Evolutionary conservation across 2,329 filamentous ascomycete genomes (phyloP).

Genomic region (Stylonectria norvegica): DNA sequence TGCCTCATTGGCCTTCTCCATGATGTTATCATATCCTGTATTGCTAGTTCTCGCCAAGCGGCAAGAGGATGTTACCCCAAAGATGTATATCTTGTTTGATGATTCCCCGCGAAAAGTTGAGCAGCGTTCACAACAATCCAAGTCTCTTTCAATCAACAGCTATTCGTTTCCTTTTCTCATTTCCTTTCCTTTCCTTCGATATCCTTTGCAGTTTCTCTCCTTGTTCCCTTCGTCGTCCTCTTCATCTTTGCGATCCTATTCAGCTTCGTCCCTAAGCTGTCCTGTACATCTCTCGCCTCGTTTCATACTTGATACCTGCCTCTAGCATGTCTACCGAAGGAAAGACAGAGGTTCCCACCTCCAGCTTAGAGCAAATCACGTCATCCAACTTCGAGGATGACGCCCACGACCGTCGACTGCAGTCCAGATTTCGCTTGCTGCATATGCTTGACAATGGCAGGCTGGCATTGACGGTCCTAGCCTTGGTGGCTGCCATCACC

Average conservation of each 20-base stretch:
- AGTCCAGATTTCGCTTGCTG: conserved; percentile 38
- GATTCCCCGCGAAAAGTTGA: conserved; percentile 5
- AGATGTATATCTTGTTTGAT: conserved; percentile 20
- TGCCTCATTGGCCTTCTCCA: conserved; percentile 16
- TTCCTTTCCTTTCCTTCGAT: conserved; percentile 2
- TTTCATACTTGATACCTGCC: conserved; percentile 10
- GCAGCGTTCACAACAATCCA: conserved; percentile 1
- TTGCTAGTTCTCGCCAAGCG: conserved; percentile 10
- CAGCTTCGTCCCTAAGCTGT: conserved; percentile 1
- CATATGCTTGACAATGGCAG: conserved; percentile 43
- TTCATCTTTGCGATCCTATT: conserved; percentile 7
- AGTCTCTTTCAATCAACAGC: not conserved
- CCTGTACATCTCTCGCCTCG: conserved; percentile 1
- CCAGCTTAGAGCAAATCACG: conserved; percentile 46
- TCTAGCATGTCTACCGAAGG: conserved; percentile 26
- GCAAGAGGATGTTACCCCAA: conserved; percentile 10
- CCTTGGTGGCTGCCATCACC: conserved; percentile 49
- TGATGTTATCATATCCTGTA: conserved; percentile 13
- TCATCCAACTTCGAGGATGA: conserved; percentile 50
- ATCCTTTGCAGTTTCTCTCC: conserved; percentile 4
- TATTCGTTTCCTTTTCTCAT: not conserved
- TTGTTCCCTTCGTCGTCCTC: conserved; percentile 8
- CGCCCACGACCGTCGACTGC: conserved; percentile 33
- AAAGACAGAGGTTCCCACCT: conserved; percentile 41
- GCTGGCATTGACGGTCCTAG: conserved; percentile 47